phyloP scores from a whole-genome alignment of 495 filamentous ascomycete species.

The Hypoxylon fragiforme region DNA sequence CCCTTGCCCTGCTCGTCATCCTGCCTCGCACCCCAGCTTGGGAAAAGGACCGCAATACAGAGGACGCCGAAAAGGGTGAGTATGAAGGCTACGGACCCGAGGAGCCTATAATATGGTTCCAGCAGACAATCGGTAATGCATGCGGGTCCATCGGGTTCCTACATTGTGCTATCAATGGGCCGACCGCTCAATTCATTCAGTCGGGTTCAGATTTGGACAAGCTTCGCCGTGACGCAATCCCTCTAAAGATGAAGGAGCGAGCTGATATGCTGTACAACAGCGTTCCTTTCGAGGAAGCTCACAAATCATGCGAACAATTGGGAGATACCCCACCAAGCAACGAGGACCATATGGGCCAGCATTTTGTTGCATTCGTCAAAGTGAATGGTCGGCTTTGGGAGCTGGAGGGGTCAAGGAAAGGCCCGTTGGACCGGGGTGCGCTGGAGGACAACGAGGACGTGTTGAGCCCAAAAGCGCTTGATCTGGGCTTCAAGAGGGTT shows the following conservation, averaged over 20 bases:
- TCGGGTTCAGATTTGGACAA: constrained; percentile 46
- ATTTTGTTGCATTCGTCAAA: constrained; percentile 81
- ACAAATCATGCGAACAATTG: constrained; percentile 64
- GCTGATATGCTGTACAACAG: constrained; percentile 75
- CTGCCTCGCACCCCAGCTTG: constrained; percentile 68
- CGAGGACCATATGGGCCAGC: constrained; percentile 55
- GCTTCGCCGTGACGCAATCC: constrained; percentile 47
- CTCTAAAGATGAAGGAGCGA: constrained; percentile 55
- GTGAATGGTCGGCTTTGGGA: constrained; percentile 75
- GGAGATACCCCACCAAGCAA: constrained; percentile 65
- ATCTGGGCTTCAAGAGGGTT: constrained; percentile 60
- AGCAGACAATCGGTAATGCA: constrained; percentile 77
- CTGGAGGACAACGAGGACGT: constrained; percentile 69
- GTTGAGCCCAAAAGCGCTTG: constrained; percentile 65
- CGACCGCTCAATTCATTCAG: constrained; percentile 54
- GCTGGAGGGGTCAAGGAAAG: constrained; percentile 71
- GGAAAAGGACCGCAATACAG: constrained; percentile 57
- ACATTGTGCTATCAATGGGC: constrained; percentile 53
- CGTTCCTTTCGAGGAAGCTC: constrained; percentile 67
- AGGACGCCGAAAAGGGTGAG: constrained; percentile 53
- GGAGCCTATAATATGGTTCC: constrained; percentile 68
- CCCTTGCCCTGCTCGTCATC: constrained; percentile 75
- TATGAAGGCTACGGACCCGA: constrained; percentile 37
- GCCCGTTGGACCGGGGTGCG: constrained; percentile 70
- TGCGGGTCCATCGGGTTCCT: constrained; percentile 77